phyloP scores from a whole-genome alignment of 495 filamentous ascomycete genomes.

The Penicillium cataractarum region DNA sequence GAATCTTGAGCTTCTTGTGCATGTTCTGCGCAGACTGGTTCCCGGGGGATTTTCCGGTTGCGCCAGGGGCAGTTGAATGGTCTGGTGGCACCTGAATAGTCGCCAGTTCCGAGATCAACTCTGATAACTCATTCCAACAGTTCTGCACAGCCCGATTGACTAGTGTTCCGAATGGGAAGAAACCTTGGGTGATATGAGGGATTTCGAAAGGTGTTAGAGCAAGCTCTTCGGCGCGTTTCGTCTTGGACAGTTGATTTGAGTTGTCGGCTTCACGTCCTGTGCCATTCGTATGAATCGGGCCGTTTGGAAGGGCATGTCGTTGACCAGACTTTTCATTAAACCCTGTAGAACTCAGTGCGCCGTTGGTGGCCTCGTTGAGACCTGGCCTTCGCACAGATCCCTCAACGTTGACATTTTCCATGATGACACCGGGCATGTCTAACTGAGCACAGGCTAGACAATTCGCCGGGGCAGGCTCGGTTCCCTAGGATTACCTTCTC shows the following conservation, averaged over 20 bases:
- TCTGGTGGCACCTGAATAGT: slow-evolving; percentile 60
- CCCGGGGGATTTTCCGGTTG: slow-evolving; percentile 57
- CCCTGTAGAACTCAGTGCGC: slow-evolving; percentile 17
- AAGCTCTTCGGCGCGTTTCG: slow-evolving; percentile 8
- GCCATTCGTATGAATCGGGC: slow-evolving; percentile 38
- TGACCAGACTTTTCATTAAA: slow-evolving; percentile 21
- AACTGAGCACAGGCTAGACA: not conserved
- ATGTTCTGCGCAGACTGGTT: slow-evolving; percentile 68
- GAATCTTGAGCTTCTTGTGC: slow-evolving; percentile 74
- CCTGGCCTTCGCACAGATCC: slow-evolving; percentile 30
- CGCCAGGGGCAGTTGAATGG: slow-evolving; percentile 23
- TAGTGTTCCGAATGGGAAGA: slow-evolving; percentile 68
- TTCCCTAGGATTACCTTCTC: slow-evolving; percentile 30
- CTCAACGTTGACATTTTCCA: slow-evolving; percentile 45
- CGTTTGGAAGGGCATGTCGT: slow-evolving; percentile 29
- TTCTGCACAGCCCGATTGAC: slow-evolving; percentile 78
- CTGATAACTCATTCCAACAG: slow-evolving; percentile 74
- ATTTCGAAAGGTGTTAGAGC: slow-evolving; percentile 65
- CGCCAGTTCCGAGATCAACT: slow-evolving; percentile 69
- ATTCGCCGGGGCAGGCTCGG: slow-evolving; percentile 8
- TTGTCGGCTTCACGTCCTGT: slow-evolving; percentile 16
- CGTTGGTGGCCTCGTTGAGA: slow-evolving; percentile 33
- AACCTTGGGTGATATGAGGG: slow-evolving; percentile 75
- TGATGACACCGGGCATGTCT: slow-evolving; percentile 54
- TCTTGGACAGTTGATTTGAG: slow-evolving; percentile 20